Evolutionary conservation across 768 basidiomycete genomes (phyloP), one percentile per base, ranked within the genome.

Genomic region (Amanita pallidorosea): DNA sequence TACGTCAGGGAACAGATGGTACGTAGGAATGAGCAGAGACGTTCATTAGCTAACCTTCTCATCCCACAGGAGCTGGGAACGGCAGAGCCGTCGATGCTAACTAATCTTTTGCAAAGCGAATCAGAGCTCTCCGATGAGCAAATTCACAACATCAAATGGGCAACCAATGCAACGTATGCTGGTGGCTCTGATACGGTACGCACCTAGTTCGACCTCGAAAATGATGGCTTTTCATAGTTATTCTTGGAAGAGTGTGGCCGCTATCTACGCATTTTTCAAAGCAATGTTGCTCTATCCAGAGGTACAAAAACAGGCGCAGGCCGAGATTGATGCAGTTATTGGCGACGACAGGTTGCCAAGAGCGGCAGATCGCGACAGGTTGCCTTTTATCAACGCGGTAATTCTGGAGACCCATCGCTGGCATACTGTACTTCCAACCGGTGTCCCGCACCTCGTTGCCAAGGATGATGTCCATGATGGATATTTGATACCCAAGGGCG

Each of bases 91-190:
- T 70, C 68, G 1, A 67, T 66, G 41, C 62, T 64, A 2, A 66
- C 69, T 12, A 58, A 64, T 23, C 51, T 69, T 1, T 60, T 72
- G 5, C 61, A 60, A 35, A 60, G 15, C 22, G n/a, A 65, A n/a
- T 53, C 60, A 4, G 53, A 62, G n/a, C 34, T 65, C 3, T 63
- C 63, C 2, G 52, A 55, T 7, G 65, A 65, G 9, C 63, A 68
- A 35, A 65, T 69, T 45, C 63, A 60, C 36, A 64, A 69, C 35
- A 67, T 72, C 51, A 74, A 71, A 54, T 72, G 71, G 70, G 65
- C 67, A 8, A 64, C 70, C 29, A 74, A 70, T 0, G 72, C 75
- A 4, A 63, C 77, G 12, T 80, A 79, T 41, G 69, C 70, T 5
- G 70, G 73, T 47, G 72, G 73, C 8, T 67, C 72, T 5, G 73